phyloP scores from a whole-genome alignment of 306 rosid species.

The Medicago arabica region DNA sequence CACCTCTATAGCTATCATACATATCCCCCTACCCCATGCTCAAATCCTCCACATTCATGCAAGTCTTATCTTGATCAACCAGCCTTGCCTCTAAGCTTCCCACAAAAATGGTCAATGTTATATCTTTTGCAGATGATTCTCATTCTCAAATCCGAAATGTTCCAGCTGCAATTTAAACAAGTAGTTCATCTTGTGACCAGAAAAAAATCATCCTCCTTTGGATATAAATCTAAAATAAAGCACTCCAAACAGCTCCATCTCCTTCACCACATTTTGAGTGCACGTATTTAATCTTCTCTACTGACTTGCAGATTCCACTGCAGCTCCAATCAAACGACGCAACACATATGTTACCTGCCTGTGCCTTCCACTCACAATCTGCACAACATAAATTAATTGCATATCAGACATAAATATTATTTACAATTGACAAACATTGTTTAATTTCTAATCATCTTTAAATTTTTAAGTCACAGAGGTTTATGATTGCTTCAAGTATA shows the following conservation, averaged over 20 bases:
- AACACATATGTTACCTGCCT: conserved; percentile 86
- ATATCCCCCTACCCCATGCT: conserved; percentile 24
- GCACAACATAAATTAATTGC: conserved; percentile 31
- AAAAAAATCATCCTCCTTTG: conserved; percentile 24
- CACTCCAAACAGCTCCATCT: conserved; percentile 86
- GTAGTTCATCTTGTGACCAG: conserved; percentile 26
- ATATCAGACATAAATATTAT: background rate
- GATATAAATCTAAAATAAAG: conserved; percentile 53
- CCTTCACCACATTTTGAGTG: conserved; percentile 98
- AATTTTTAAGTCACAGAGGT: background rate
- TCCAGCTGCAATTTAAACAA: conserved; percentile 34
- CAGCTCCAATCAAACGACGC: conserved; percentile 99
- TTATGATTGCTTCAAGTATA: conserved; percentile 24
- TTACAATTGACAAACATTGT: background rate
- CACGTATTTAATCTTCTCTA: conserved; percentile 88
- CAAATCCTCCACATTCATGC: conserved; percentile 34
- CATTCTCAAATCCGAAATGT: conserved; percentile 41
- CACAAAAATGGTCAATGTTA: conserved; percentile 28
- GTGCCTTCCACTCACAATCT: conserved; percentile 99
- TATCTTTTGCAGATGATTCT: conserved; percentile 36
- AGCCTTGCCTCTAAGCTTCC: conserved; percentile 24
- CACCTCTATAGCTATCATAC: conserved; percentile 9
- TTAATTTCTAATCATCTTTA: background rate
- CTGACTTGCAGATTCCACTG: conserved; percentile 99
- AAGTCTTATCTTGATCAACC: conserved; percentile 40